Conservation (phyloP, 305 asterid species). For the Fraxinus angustifolia region DNA sequence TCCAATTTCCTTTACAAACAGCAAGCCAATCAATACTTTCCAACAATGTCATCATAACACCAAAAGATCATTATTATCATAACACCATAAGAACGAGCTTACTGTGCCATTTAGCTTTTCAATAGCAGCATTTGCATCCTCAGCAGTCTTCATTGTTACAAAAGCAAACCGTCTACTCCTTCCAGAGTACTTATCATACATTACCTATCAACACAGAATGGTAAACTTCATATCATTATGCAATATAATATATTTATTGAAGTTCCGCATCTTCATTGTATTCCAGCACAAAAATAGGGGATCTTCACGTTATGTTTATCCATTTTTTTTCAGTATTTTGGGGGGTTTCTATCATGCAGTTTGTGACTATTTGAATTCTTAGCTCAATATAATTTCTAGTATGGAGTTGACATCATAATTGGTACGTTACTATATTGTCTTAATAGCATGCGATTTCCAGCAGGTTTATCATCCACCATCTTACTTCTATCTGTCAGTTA, state of each 20-base stretch:
- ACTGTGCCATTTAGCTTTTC: slow-evolving; percentile 85
- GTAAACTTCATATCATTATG: neutral
- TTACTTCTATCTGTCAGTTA: neutral
- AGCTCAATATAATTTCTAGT: neutral
- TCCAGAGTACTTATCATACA: slow-evolving; percentile 84
- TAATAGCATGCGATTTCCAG: neutral
- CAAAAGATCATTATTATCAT: neutral
- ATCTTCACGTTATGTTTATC: neutral
- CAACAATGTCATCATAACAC: neutral
- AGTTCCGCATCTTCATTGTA: neutral
- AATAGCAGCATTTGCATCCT: slow-evolving; percentile 66
- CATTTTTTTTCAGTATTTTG: neutral
- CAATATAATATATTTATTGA: neutral
- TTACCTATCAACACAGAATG: slow-evolving; percentile 47
- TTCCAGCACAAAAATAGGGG: neutral
- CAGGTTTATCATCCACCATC: neutral
- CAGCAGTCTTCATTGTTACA: slow-evolving; percentile 72
- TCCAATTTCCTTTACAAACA: slow-evolving; percentile 54
- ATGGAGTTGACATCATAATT: neutral
- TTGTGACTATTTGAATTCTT: neutral
- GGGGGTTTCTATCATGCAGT: neutral
- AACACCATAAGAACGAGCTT: slow-evolving; percentile 18
- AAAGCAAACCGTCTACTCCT: slow-evolving; percentile 88
- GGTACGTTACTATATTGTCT: neutral
- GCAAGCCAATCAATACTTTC: neutral